Evolutionary conservation across 2,329 filamentous ascomycete species (phyloP), one percentile per base, ranked within the genome.

Genomic region (Paraphoma chrysanthemicola): DNA sequence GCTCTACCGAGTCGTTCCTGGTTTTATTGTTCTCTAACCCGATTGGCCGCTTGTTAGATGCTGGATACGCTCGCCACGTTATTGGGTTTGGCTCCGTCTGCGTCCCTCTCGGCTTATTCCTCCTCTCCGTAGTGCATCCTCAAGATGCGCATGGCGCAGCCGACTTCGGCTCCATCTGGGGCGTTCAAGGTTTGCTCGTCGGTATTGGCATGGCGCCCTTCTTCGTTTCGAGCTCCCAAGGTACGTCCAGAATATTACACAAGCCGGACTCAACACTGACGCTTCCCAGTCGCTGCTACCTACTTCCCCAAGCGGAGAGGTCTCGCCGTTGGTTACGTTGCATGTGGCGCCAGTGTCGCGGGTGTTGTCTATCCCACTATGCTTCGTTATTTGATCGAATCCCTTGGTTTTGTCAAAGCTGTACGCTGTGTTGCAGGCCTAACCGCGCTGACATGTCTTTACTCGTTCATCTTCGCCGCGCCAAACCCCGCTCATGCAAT

Each of bases 201-300:
- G 80, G 80, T 5, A 55, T 83, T 9, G 82, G 82, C 9, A 83
- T 83, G 81, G 76, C 80, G n/a, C 83, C 80, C 60, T 82, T 81
- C 68, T 83, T 83, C 60, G 81, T 83, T 4, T 78, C 78, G 23
- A 82, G 80, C 58, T 83, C 81, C 23, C 81, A 83, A 71, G 75
- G 80, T 82, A 75, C 54, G 77, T 68, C n/a, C 9, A 12, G 5
- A 5, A 31, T 12, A 29, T 12, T 11, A 6, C 3, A 17, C 29
- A n/a, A 9, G 3, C 29, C 18, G 1, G 6, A 1, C 18, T 29
- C 47, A 6, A 33, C 5, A 36, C 44, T 50, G 28, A 59, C 52
- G 6, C 17, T 31, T 57, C 65, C 53, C 54, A 82, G 81, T 82
- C 49, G 80, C 79, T 41, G 75, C 80, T 2, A 82, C 81, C 18